phyloP scores from a whole-genome alignment of 176 grass and related monocot genomes.

The Aegilops umbellulata region DNA sequence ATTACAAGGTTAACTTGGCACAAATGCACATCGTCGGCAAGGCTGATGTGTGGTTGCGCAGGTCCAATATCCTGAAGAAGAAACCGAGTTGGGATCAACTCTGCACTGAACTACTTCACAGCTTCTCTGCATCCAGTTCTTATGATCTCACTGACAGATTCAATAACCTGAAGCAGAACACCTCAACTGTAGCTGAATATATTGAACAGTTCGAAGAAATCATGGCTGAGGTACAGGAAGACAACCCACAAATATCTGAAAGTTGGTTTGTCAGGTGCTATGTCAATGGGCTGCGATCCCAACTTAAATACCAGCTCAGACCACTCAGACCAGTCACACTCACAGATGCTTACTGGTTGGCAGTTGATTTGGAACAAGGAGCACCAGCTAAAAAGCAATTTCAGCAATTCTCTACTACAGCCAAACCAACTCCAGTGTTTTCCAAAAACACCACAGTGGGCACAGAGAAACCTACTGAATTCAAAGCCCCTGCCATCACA shows the following conservation, averaged over 20 bases:
- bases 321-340: not conserved
- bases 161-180: not conserved
- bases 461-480: too few species aligned
- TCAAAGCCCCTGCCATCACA: too few species aligned
- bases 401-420: too few species aligned
- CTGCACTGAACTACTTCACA: not conserved
- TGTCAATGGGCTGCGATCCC: not conserved
- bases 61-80: not conserved
- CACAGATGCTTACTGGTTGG: not conserved
- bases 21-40: not conserved
- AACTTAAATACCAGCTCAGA: not conserved
- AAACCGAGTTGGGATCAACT: not conserved
- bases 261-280: not conserved
- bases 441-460: too few species aligned
- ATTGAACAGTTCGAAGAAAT: not conserved
- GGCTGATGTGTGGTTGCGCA: not conserved
- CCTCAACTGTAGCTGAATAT: not conserved
- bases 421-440: too few species aligned
- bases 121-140: not conserved
- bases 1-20: not conserved
- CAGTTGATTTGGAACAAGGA: not conserved
- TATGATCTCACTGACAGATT: not conserved
- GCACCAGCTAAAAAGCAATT: not conserved
- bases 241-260: not conserved
- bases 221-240: not conserved